phyloP scores from a whole-genome alignment of 805 yeast genomes.

The Barnettozyma californica region DNA sequence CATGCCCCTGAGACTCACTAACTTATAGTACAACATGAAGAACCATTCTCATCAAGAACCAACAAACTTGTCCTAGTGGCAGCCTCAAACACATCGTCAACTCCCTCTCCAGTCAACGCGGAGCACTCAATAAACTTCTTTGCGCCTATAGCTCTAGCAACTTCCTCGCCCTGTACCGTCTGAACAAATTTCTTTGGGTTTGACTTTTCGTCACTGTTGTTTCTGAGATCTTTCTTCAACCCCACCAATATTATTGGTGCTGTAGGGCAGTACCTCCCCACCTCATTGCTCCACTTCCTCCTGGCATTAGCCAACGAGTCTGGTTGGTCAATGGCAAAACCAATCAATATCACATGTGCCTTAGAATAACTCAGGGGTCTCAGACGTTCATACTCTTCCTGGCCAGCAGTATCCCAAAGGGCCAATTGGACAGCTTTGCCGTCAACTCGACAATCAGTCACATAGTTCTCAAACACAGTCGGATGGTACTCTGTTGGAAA shows the following conservation, averaged over 20 bases:
- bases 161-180: constrained; percentile 51
- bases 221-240: constrained; percentile 74
- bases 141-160: constrained; percentile 79
- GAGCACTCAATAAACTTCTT: constrained; percentile 81
- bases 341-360: constrained; percentile 81
- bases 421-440: constrained; percentile 88
- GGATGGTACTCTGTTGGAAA: constrained; percentile 93
- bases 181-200: constrained; percentile 44
- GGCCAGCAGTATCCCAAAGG: constrained; percentile 96
- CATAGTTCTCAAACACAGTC: constrained; percentile 91
- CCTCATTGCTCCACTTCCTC: constrained; percentile 85
- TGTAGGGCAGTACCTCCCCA: constrained; percentile 69
- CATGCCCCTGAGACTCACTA: constrained; percentile 2
- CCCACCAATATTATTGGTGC: constrained; percentile 80
- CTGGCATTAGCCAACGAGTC: constrained; percentile 82
- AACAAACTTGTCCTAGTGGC: constrained; percentile 82
- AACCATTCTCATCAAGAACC: constrained; percentile 40
- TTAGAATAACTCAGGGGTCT: constrained; percentile 85
- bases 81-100: constrained; percentile 86
- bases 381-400: constrained; percentile 87
- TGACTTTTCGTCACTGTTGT: constrained; percentile 31
- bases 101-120: constrained; percentile 90
- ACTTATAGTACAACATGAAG: constrained; percentile 38
- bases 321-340: constrained; percentile 78
- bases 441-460: constrained; percentile 89